A percentile compares a stretch with the other conserved stretches of the same genome.
Evolutionary conservation across 2,329 filamentous ascomycete genomes (phyloP).

Genomic region (Colletotrichum godetiae): DNA sequence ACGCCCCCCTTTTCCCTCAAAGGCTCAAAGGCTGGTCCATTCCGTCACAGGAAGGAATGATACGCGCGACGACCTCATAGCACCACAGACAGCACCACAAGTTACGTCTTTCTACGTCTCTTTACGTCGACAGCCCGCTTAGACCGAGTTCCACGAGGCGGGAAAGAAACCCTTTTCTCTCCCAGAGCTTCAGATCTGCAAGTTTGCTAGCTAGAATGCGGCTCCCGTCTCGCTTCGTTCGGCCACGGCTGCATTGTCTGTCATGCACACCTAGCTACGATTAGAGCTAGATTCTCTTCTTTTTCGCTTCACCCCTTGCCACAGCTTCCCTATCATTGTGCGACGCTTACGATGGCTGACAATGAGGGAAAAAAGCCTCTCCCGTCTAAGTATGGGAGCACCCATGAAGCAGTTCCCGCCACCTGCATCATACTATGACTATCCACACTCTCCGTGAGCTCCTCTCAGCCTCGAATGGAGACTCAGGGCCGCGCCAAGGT

Average conservation of each 20-base stretch:
- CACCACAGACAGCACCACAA: conserved; percentile 7
- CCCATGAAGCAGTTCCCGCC: conserved; percentile 33
- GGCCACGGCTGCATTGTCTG: background rate
- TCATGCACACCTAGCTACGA: background rate
- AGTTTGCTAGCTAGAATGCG: conserved; percentile 21
- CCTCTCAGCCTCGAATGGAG: conserved; percentile 25
- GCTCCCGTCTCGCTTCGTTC: conserved; percentile 11
- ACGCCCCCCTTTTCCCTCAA: background rate
- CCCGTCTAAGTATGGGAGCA: background rate
- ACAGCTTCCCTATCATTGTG: conserved; percentile 26
- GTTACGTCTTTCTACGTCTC: background rate
- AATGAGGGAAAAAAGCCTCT: conserved; percentile 4
- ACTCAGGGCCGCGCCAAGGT: conserved; percentile 27
- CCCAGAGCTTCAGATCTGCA: conserved; percentile 26
- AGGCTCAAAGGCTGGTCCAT: conserved; percentile 30
- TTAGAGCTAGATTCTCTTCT: background rate
- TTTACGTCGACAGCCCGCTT: background rate
- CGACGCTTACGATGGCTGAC: conserved; percentile 4
- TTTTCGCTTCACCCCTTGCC: conserved; percentile 9
- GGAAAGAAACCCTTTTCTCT: conserved; percentile 1
- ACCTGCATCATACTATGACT: conserved; percentile 30
- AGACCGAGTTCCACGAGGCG: conserved; percentile 6
- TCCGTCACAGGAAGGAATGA: conserved; percentile 32
- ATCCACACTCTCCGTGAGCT: conserved; percentile 17
- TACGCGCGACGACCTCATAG: conserved; percentile 33